Evolutionary conservation across 2,329 filamentous ascomycete genomes (phyloP), one percentile per base, ranked within the genome.

Genomic region (Rugonectria rugulosa): DNA sequence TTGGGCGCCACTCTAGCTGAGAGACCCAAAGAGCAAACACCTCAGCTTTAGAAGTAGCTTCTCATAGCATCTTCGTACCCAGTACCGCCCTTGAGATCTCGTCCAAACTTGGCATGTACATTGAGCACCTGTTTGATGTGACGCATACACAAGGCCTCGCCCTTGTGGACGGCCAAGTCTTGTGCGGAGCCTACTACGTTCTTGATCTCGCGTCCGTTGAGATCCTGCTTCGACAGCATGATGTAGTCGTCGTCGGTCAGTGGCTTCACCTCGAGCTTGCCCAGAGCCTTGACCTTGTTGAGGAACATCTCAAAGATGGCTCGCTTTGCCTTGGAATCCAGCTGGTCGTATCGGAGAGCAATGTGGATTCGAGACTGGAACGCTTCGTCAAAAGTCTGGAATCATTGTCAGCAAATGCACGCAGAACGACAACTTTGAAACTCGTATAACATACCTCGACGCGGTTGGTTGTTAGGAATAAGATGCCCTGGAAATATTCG

Each of bases 311-410:
- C 88, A 86, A 94, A 96, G 40, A 97, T 90, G 57, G 85, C 82
- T 65, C 87, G 88, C 75, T 90, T 89, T 9, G 92, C 91, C 66
- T 88, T 88, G 5, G 77, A 72, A 32, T 86, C 87, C 8, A 96
- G 81, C 43, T 89, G 86, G 32, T 90, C 89, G 73, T 96, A 97
- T 23, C 89, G 83, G 8, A 97, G 79, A 0, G 91, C 90, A 65
- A 96, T 88, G 71, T 96, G 91, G 59, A 96, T 96, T 20, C 92
- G 86, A 9, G 87, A 91, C 70, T 95, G 90, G 79, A 96, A 96
- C 1, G 92, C 92, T 59, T 95, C 91, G 65, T 97, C 92, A 67
- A 97, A 96, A 0, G 90, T 93, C 77, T 88, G 53, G 8, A 24
- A 31, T 9, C 37, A 14, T 15, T 7, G 38, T 61, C 47, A 57